Base-by-base conservation (phyloP, 2,329 filamentous ascomycete species). In the Colletotrichum endophyticum region DNA sequence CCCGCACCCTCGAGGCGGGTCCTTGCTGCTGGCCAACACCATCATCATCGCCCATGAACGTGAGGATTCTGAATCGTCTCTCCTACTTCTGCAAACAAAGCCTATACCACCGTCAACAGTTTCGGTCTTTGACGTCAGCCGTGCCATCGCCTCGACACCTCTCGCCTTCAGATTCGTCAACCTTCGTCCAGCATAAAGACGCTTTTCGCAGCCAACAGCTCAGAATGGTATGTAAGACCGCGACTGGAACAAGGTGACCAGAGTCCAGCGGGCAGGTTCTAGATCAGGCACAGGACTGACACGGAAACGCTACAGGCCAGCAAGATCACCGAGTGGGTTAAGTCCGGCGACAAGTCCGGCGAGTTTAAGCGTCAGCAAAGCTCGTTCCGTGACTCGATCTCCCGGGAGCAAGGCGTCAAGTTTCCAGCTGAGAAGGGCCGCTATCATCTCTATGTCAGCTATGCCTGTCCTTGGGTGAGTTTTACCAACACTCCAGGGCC, bases 371-470 rank as follows among this genome's bases (percentile, higher is more conserved):
- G 96, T 78, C 95, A 96, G 84, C 89, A 90, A 78, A 97, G 95
- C 77, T 90, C 92, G 72, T 99, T 99, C 87, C 93, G 97, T 75
- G 92, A 94, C 84, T 95, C 88, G 85, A 94, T 98, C 84, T 95
- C 94, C 36, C 91, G 90, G 78, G 91, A 95, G 80, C 86, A 92
- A 1, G 93, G 91, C 57, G 94, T 95, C 7, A 87, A 93, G 84
- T 98, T 96, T 80, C 94, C 95, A 7, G 91, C 95, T 1, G 96
- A 99, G 86, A 95, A 95, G 86, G 95, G 91, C 70, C 91, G 97
- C 72, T 99, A 99, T 84, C 97, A 99, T 86, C 92, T 99, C 80
- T 99, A 96, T 83, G 94, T 98, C 79, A 96, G 94, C 81, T 98
- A 98, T 85, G 96, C 96, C 8, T 98, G 96, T 85, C 96, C 96